Evolutionary conservation across 495 filamentous ascomycete genomes (phyloP).

Genomic region (Platismatia glauca): DNA sequence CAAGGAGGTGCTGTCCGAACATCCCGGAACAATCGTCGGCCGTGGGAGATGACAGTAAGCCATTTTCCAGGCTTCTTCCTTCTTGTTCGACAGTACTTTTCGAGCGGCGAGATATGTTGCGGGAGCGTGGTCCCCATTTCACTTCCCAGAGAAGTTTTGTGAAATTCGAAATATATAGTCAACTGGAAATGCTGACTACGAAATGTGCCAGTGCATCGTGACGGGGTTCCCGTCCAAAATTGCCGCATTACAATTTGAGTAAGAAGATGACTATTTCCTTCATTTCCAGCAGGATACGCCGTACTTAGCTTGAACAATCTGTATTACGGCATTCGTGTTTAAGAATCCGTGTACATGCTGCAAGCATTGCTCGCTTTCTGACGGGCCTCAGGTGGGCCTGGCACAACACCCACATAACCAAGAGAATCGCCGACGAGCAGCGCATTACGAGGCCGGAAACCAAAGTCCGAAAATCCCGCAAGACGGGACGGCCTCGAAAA

Average conservation of each 20-base stretch:
- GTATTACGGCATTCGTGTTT: too few species aligned
- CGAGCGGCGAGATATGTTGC: too few species aligned
- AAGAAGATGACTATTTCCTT: conserved; percentile 29
- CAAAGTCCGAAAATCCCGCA: conserved; percentile 26
- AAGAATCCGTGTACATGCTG: not conserved
- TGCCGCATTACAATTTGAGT: conserved; percentile 94
- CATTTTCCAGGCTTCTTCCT: too few species aligned
- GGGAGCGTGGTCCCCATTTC: too few species aligned
- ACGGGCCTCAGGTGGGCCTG: conserved; percentile 69
- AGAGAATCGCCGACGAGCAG: conserved; percentile 55
- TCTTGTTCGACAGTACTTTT: too few species aligned
- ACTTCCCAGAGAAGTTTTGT: too few species aligned
- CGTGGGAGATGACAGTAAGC: conserved; percentile 96
- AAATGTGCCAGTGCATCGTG: too few species aligned
- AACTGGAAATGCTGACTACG: too few species aligned
- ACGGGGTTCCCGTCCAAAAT: conserved; percentile 80
- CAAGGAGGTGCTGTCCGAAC: conserved; percentile 77
- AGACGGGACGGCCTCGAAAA: conserved; percentile 18
- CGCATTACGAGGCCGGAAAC: conserved; percentile 36
- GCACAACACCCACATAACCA: conserved; percentile 68
- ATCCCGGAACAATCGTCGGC: conserved; percentile 51
- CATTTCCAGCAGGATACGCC: not conserved
- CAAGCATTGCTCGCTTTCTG: conserved; percentile 11
- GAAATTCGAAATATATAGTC: too few species aligned
- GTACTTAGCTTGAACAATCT: not conserved